Evolutionary conservation across 2,329 filamentous ascomycete species (phyloP).

Genomic region (Coniochaeta sp.): DNA sequence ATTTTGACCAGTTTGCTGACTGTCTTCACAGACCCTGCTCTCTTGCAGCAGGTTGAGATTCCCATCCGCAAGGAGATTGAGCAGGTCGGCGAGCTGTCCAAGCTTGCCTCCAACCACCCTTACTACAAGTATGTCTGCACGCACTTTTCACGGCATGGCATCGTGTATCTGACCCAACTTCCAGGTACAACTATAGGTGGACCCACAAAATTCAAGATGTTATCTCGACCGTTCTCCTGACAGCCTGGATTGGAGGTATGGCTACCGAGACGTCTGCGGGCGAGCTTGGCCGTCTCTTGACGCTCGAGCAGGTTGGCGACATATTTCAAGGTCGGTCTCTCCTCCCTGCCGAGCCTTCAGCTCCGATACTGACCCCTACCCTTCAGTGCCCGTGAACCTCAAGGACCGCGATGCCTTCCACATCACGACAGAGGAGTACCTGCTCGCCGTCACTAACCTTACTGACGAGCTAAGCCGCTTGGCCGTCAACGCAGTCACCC

Average conservation of each 20-base stretch:
- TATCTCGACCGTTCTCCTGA: constrained; percentile 48
- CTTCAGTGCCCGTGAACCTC: constrained; percentile 76
- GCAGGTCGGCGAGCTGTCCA: constrained; percentile 61
- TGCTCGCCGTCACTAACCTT: constrained; percentile 77
- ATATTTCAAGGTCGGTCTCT: constrained; percentile 46
- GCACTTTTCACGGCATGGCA: neutral
- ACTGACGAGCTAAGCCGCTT: constrained; percentile 87
- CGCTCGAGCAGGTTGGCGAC: constrained; percentile 78
- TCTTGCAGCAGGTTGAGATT: constrained; percentile 66
- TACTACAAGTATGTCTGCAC: constrained; percentile 76
- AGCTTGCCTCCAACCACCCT: constrained; percentile 73
- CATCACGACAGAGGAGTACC: constrained; percentile 93
- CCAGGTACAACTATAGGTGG: constrained; percentile 78
- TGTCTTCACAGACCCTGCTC: constrained; percentile 46
- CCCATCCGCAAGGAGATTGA: constrained; percentile 64
- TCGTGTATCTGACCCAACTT: neutral
- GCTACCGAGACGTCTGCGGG: constrained; percentile 40
- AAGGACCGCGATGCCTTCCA: constrained; percentile 89
- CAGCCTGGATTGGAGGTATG: constrained; percentile 75
- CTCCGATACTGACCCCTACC: neutral
- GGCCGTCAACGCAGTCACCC: constrained; percentile 87
- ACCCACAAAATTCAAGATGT: constrained; percentile 75
- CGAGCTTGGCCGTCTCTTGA: constrained; percentile 62
- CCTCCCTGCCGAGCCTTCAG: neutral
- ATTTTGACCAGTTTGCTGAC: constrained; percentile 5